Evolutionary conservation across 352 stramenopile genomes (phyloP), one percentile per base, ranked within the genome.

Genomic region (Globisporangium canariense): DNA sequence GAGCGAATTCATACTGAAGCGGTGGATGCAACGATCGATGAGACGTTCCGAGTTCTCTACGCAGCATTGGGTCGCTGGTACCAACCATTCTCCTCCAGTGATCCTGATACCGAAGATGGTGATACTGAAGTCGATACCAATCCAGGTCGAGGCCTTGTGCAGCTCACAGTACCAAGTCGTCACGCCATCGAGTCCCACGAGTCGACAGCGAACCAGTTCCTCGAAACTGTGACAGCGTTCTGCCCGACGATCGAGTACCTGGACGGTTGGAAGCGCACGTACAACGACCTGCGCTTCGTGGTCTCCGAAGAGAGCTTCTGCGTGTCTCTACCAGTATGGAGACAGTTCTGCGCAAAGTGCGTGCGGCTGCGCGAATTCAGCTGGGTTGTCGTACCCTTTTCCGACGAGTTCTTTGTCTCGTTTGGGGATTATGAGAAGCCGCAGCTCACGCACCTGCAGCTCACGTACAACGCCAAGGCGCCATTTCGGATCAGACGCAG

Each of bases 381-480:
- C 56, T 90, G 81, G 81, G 73, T 83, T n/a, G 67, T 88, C 16
- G 68, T 90, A 45, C 81, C 81, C 0, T 90, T 88, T 54, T 76
- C 78, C 1, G 79, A 90, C 62, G 75, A 78, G 58, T 90, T 88
- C 65, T 90, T 90, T 56, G 60, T 77, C 4, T 72, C 77, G 16
- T 90, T 88, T 55, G 74, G 74, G 9, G 67, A 75, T 1, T 70
- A 60, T 1, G 13, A 38, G 2, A 87, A 84, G 58, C 64, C 69
- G 10, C 56, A 70, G 30, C 67, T 87, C 16, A 77, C 69, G 6
- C 73, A 70, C 13, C 36, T 85, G 30, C 76, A 85, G 64, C 66
- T 85, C 10, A 81, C 76, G 41, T 85, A 81, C 65, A 85, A 85
- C 58, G 74, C 72, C 22, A 74, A 68, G 20, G 72, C 76, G 11